Percentiles rank a stretch among this genome's conserved stretches.
Evolutionary conservation across 192 early-diverging fungal genomes (phyloP).

Genomic region (Coemansia sp.): DNA sequence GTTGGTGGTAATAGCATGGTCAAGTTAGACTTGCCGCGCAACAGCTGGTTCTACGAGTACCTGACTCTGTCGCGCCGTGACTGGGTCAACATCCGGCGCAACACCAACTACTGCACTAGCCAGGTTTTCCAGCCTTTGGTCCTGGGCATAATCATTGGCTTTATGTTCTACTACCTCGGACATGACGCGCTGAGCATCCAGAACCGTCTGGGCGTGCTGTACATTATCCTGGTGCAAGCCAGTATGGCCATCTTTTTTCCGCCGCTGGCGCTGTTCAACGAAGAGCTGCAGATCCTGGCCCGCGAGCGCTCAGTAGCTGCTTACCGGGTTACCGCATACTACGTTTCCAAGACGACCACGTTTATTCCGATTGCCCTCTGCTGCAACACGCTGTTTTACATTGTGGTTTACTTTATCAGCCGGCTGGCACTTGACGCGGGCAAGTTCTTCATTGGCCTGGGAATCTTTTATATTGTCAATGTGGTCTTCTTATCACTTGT

Average conservation of each 20-base stretch:
- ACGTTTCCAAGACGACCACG: slow-evolving; percentile 60
- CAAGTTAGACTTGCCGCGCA: slow-evolving; percentile 26
- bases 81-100: slow-evolving; percentile 48
- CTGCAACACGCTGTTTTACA: slow-evolving; percentile 37
- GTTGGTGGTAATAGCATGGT: too few species aligned
- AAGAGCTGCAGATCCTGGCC: slow-evolving; percentile 56
- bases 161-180: slow-evolving; percentile 55
- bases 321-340: slow-evolving; percentile 65
- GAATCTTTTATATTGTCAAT: slow-evolving; percentile 26
- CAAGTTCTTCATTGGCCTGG: slow-evolving; percentile 49
- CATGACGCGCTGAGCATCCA: slow-evolving; percentile 38
- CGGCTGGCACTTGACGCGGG: slow-evolving; percentile 31
- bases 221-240: slow-evolving; percentile 52
- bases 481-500: slow-evolving; percentile 31
- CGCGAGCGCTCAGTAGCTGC: slow-evolving; percentile 64
- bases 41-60: slow-evolving; percentile 55
- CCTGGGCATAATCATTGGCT: slow-evolving; percentile 54
- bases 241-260: slow-evolving; percentile 61
- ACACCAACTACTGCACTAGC: slow-evolving; percentile 27
- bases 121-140: slow-evolving; percentile 35
- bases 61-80: slow-evolving; percentile 49
- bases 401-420: slow-evolving; percentile 46
- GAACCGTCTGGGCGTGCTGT: slow-evolving; percentile 51
- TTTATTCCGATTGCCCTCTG: slow-evolving; percentile 36
- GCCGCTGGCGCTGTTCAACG: slow-evolving; percentile 36